Evolutionary conservation across 2,329 filamentous ascomycete species (phyloP).

Genomic region (Parafenestella ontariensis): DNA sequence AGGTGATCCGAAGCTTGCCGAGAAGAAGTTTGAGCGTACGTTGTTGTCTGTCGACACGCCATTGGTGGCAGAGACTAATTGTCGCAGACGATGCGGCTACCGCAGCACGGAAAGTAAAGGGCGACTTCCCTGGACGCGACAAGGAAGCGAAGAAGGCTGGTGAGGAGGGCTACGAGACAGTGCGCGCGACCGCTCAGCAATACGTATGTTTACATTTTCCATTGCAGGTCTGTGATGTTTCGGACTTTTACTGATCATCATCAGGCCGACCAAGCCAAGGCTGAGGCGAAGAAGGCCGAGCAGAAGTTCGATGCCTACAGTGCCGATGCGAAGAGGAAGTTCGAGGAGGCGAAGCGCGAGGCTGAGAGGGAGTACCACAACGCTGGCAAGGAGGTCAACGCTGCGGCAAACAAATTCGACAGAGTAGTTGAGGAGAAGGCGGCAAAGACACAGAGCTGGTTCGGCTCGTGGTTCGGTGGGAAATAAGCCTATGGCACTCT

Average conservation of each 20-base stretch:
- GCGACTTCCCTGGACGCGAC: conserved; percentile 67
- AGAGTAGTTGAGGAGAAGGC: conserved; percentile 80
- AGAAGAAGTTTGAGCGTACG: conserved; percentile 85
- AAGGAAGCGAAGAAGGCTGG: conserved; percentile 70
- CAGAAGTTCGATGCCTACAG: conserved; percentile 62
- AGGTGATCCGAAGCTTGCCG: conserved; percentile 79
- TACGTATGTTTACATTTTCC: conserved; percentile 30
- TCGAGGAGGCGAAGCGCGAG: conserved; percentile 67
- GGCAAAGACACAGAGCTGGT: conserved; percentile 80
- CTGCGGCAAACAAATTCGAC: conserved; percentile 77
- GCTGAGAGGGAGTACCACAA: conserved; percentile 53
- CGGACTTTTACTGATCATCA: conserved; percentile 18
- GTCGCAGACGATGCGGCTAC: conserved; percentile 75
- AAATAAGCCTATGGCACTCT: conserved; percentile 30
- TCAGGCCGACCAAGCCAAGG: conserved; percentile 49
- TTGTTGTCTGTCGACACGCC: conserved; percentile 16
- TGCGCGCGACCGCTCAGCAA: conserved; percentile 55
- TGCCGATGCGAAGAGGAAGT: conserved; percentile 64
- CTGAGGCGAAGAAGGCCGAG: conserved; percentile 68
- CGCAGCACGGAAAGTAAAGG: conserved; percentile 70
- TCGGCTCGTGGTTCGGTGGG: conserved; percentile 85
- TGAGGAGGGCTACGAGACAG: conserved; percentile 56
- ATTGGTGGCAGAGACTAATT: conserved; percentile 9
- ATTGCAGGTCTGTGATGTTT: not conserved
- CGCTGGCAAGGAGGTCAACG: conserved; percentile 59